Percentiles rank a stretch among this genome's conserved stretches.
Conservation (phyloP, 2,329 filamentous ascomycete genomes). For the Claviceps spartinae region DNA sequence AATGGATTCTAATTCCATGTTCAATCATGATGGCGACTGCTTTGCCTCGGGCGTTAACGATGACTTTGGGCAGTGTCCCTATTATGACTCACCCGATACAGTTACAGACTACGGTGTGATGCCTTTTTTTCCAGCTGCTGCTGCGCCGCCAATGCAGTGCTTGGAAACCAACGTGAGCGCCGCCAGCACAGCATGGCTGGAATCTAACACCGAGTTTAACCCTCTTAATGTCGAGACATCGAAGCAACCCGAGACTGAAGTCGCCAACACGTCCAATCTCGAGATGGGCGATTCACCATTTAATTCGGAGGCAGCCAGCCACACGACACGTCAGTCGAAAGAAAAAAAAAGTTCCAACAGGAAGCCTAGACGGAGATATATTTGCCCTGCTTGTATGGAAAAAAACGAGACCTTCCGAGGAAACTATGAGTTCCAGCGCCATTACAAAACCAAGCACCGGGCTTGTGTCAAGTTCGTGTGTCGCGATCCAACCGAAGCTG, state of each 20-base stretch:
- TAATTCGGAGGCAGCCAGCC: constrained; percentile 4
- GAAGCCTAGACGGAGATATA: constrained; percentile 52
- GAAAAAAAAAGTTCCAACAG: constrained; percentile 31
- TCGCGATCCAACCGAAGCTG: constrained; percentile 33
- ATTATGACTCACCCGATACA: constrained; percentile 18
- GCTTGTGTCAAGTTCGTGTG: constrained; percentile 40
- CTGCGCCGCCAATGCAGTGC: constrained; percentile 28
- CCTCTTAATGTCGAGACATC: constrained; percentile 31
- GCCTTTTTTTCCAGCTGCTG: not conserved
- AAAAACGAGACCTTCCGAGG: constrained; percentile 71
- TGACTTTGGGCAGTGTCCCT: not conserved
- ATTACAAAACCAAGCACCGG: constrained; percentile 53
- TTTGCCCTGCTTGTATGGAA: constrained; percentile 56
- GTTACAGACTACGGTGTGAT: not conserved
- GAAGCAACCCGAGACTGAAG: constrained; percentile 31
- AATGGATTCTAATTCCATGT: no score
- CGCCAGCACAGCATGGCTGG: constrained; percentile 29
- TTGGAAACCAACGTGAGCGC: constrained; percentile 31
- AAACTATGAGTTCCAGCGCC: constrained; percentile 66
- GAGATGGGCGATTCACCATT: constrained; percentile 22
- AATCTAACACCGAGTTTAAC: constrained; percentile 30
- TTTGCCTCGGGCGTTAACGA: no score
- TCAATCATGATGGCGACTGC: no score
- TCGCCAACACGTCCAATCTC: constrained; percentile 27
- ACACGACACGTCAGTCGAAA: constrained; percentile 20